These are phyloP conservation scores for Lasiosphaeria miniovina DNA, from an alignment of 495 filamentous ascomycete species.

Conservation along the genomic window DNA sequence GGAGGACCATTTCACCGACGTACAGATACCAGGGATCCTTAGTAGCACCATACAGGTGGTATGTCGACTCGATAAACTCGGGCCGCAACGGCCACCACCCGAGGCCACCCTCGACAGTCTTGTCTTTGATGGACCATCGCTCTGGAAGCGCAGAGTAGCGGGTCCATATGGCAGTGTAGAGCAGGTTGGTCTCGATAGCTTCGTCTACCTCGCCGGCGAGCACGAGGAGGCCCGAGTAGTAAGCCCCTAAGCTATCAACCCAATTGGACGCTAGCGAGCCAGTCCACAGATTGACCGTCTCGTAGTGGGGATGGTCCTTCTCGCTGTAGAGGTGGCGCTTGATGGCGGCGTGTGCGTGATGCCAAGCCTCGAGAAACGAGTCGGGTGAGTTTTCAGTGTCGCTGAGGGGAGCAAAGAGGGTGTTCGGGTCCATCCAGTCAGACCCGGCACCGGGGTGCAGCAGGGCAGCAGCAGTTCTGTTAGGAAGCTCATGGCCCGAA, in stretches of 20 bases:
- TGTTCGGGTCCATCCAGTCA: conserved; percentile 52
- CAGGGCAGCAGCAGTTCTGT: conserved; percentile 37
- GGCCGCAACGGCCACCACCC: conserved; percentile 94
- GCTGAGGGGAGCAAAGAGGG: conserved; percentile 55
- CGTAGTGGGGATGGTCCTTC: conserved; percentile 76
- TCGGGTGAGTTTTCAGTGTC: conserved; percentile 68
- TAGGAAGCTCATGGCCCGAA: conserved; percentile 62
- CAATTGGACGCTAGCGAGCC: conserved; percentile 77
- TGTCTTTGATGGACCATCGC: conserved; percentile 84
- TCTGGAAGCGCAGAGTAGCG: conserved; percentile 90
- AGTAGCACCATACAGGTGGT: conserved; percentile 89
- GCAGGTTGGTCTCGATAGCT: conserved; percentile 80
- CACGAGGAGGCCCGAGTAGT: conserved; percentile 88
- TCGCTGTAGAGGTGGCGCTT: conserved; percentile 81
- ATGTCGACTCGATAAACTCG: conserved; percentile 95
- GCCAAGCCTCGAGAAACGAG: conserved; percentile 80
- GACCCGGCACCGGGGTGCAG: conserved; percentile 21
- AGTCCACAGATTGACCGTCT: conserved; percentile 84
- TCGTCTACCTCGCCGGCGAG: conserved; percentile 86
- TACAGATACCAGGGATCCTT: conserved; percentile 94
- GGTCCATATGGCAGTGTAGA: conserved; percentile 91
- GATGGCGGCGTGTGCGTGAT: conserved; percentile 77
- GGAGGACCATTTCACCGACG: conserved; percentile 90
- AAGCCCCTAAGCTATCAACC: conserved; percentile 94
- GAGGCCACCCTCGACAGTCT: conserved; percentile 79